Evolutionary conservation across 495 filamentous ascomycete species (phyloP), one percentile per base, ranked within the genome.

Genomic region (Penicillium verhagenii): DNA sequence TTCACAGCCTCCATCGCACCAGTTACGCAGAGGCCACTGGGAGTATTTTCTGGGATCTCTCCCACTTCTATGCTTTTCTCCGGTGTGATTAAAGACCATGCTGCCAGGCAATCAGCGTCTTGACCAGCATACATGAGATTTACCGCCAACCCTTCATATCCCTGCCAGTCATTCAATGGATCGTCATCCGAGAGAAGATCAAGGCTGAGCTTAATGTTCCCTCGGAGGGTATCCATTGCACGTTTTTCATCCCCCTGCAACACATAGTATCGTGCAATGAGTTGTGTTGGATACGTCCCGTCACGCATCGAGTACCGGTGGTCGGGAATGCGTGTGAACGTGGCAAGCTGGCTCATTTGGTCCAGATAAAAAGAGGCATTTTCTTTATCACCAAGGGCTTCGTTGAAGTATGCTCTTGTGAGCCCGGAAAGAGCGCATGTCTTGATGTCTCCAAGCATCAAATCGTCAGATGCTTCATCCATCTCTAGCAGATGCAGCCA

Each of bases 181-280:
- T 78, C 75, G 4, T 70, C 69, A 24, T 78, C 75, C 0, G 71
- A 74, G 2, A 78, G 66, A 21, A 78, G 64, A 45, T 78, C 70
- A 3, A 78, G 42, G 11, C 59, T 61, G 10, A 64, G 29, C 24
- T 72, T 72, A 42, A 78, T 58, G 6, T 67, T 49, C 6, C 59
- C 50, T 6, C 65, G 61, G 2, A 67, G 54, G 29, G 65, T 61
- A 16, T 67, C 54, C 14, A 60, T 69, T 0, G 69, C 66, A 6
- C 64, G 63, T 14, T 50, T 31, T 1, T 59, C 54, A 19, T 69
- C 53, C 1, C 57, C 72, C 19, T 59, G 46, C 6, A 69, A 57
- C 28, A 68, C 58, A 53, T 76, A 50, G 42, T 64, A 68, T 23
- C 65, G 55, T 21, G 66, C 63, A 9, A 65, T 47, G 11, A 63